A percentile compares a stretch with the other conserved stretches of the same genome.
These are phyloP conservation scores for Leccinum disarticulatum DNA, from an alignment of 768 basidiomycete species.

Conservation along the genomic window DNA sequence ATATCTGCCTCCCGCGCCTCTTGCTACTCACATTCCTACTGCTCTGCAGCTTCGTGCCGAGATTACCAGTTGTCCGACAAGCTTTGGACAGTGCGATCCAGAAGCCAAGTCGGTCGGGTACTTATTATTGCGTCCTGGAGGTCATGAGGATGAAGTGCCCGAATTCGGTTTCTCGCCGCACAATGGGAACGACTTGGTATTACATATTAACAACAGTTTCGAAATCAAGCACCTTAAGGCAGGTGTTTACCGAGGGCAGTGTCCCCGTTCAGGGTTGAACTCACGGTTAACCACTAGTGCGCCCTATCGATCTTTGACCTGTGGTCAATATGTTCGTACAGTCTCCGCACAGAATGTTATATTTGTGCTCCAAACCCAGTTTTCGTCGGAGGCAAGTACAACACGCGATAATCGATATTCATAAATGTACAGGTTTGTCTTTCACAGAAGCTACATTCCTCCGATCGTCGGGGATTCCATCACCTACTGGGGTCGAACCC, in stretches of 20 bases:
- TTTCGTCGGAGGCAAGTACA: neutral
- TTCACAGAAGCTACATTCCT: neutral
- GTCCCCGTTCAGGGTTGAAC: neutral
- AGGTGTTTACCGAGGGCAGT: neutral
- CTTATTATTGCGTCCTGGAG: neutral
- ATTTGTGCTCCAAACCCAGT: neutral
- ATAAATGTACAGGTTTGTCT: neutral
- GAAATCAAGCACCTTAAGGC: neutral
- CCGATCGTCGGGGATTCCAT: neutral
- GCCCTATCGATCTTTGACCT: neutral
- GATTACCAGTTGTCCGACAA: neutral
- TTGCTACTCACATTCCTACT: too few relatives aligned
- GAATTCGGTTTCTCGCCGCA: too few relatives aligned
- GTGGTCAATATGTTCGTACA: neutral
- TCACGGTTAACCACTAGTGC: neutral
- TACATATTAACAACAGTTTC: too few relatives aligned
- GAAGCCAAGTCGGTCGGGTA: neutral
- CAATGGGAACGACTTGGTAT: too few relatives aligned
- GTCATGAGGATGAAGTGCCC: neutral
- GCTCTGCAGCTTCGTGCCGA: neutral
- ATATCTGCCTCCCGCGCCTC: neutral
- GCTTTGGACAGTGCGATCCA: neutral
- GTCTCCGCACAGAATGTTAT: neutral
- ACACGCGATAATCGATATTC: neutral
- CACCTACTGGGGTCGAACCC: conserved; percentile 7